These are phyloP conservation scores for Linnemannia schmuckeri DNA, from an alignment of 192 early-diverging fungal species.

Conservation along the genomic window DNA sequence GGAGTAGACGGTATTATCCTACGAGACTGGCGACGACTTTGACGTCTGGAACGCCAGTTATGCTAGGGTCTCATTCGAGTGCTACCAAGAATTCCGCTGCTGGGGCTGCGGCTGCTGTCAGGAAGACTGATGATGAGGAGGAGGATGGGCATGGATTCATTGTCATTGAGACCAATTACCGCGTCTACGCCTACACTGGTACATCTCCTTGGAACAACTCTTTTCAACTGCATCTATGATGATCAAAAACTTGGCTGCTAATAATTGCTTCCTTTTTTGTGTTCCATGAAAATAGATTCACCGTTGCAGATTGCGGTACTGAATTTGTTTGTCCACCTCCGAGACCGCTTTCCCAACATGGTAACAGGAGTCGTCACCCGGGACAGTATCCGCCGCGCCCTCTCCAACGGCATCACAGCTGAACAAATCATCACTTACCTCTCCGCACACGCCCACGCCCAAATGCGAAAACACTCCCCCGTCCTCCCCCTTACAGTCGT, in stretches of 20 bases:
- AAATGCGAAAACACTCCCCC: constrained; percentile 87
- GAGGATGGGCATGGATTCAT: constrained; percentile 83
- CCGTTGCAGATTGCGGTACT: constrained; percentile 95
- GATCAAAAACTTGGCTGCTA: background rate
- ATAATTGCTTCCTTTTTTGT: background rate
- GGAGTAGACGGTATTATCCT: constrained; percentile 82
- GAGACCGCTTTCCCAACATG: constrained; percentile 92
- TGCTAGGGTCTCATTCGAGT: constrained; percentile 56
- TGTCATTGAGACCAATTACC: constrained; percentile 95
- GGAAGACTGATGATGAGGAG: constrained; percentile 48
- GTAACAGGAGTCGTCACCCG: constrained; percentile 89
- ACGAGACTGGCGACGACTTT: constrained; percentile 92
- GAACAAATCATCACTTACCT: constrained; percentile 96
- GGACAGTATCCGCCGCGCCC: constrained; percentile 86
- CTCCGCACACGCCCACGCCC: constrained; percentile 90
- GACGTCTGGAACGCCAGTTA: constrained; percentile 79
- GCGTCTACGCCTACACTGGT: constrained; percentile 95
- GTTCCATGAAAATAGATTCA: constrained; percentile 66
- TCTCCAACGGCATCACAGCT: constrained; percentile 91
- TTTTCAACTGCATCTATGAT: background rate
- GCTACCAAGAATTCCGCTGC: constrained; percentile 41
- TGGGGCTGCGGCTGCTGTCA: constrained; percentile 1
- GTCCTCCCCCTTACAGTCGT: constrained; percentile 92
- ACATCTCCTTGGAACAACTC: background rate
- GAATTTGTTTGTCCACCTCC: constrained; percentile 87